Conservation (phyloP, 2,329 filamentous ascomycete genomes). For the Epichloe baconii region DNA sequence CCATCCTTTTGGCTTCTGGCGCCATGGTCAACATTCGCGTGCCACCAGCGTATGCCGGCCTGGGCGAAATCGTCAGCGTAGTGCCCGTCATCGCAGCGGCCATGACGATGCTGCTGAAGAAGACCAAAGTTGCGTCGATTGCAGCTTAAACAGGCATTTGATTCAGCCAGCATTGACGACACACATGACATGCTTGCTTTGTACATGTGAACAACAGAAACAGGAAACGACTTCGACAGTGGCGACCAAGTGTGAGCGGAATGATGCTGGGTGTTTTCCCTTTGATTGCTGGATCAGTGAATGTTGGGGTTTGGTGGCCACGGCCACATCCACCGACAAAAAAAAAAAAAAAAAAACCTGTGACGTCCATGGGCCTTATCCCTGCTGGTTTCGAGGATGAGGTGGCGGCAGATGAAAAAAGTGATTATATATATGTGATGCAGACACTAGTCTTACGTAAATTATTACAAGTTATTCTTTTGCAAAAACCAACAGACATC, state of each 20-base stretch:
- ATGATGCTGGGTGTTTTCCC: background rate
- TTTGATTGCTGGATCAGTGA: background rate
- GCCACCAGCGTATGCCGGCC: constrained; percentile 38
- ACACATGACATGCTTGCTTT: background rate
- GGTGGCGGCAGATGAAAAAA: background rate
- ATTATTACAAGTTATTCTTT: background rate
- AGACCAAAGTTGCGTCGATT: constrained; percentile 4
- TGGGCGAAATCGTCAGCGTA: constrained; percentile 54
- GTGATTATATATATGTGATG: background rate
- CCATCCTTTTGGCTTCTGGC: constrained; percentile 46
- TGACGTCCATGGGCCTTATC: background rate
- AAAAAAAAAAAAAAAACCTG: background rate
- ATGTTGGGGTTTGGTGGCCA: background rate
- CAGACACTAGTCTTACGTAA: constrained; percentile 1
- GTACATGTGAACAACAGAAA: background rate
- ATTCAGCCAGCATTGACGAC: background rate
- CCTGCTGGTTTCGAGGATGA: background rate
- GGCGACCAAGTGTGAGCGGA: background rate
- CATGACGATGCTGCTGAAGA: constrained; percentile 16
- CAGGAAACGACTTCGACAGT: background rate
- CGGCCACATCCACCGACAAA: background rate
- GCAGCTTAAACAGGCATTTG: background rate
- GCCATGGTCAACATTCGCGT: constrained; percentile 40
- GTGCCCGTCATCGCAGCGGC: constrained; percentile 40
- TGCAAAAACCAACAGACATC: background rate